Base-by-base conservation (phyloP, 371 early-diverging fungal genomes). In the Entomophthora muscae region DNA sequence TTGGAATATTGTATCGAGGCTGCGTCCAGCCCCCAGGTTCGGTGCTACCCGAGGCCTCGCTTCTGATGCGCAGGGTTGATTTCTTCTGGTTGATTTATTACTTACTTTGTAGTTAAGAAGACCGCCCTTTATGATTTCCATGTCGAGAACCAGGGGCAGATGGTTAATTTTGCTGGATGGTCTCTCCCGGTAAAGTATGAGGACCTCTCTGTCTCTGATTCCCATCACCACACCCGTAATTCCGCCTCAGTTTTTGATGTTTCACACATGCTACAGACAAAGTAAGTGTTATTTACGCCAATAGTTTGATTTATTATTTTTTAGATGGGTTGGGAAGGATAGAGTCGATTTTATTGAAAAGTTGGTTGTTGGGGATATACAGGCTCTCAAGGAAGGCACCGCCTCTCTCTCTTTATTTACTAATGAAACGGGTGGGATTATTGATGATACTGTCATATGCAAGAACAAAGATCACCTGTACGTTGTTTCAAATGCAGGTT, bases 401-500 rank as follows among this genome's bases (percentile, higher is more conserved):
- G 86, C 90, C 23, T 90, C 91, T 1, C 79, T 96, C 10, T 91
- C 95, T 22, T 77, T 98, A 31, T 90, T 96, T 71, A 93, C 94
- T 42, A 97, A 95, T 73, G 90, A 86, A 68, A 78, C 85, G 60
- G 98, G 98, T 54, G 97, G 97, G 56, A 96, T 98, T 66, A 90
- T 95, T 67, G 98, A 98, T 72, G 98, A 98, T 72, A 91, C 93
- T 10, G 90, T 98, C 68, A 79, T 98, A 65, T 91, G 90, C 78
- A 89, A 89, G 73, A 85, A 90, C 52, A 66, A 76, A 27, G 84
- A 85, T 61, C 78, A 80, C 52, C 78, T 93, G 32, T 94, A 95
- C 67, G 84, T 98, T 13, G 98, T 98, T n/a, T 89, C 89, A 54
- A 98, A 98, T 71, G 98, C 98, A 5, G 96, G 89, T 5, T 94